phyloP scores from a whole-genome alignment of 148 eudicot genomes.

The Oxyria digyna region DNA sequence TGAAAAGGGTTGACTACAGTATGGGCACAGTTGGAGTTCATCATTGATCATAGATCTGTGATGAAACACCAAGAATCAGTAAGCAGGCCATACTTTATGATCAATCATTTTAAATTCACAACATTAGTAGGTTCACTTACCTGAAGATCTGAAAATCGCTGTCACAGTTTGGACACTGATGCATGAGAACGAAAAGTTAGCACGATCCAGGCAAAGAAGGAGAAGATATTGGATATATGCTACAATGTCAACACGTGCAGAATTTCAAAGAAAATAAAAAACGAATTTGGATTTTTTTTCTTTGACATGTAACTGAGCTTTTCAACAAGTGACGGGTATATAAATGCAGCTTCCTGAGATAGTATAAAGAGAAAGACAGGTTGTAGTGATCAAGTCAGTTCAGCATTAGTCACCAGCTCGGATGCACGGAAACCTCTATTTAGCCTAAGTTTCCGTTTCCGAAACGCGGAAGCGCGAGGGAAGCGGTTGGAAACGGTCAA shows the following conservation, averaged over 20 bases:
- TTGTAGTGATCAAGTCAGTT: background rate
- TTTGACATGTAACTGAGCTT: background rate
- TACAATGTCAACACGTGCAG: background rate
- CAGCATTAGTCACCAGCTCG: background rate
- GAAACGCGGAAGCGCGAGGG: too few relatives aligned
- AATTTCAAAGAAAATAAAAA: background rate
- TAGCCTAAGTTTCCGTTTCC: too few relatives aligned
- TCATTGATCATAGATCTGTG: conserved; percentile 63
- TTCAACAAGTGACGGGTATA: background rate
- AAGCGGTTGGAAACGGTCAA: too few relatives aligned
- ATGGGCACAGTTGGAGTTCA: conserved; percentile 73
- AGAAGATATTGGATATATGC: background rate
- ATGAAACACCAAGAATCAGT: conserved; percentile 12
- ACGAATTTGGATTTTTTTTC: background rate
- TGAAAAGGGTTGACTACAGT: conserved; percentile 82
- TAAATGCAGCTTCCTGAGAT: background rate
- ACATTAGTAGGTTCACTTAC: conserved; percentile 28
- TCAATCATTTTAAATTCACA: background rate
- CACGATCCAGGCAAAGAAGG: background rate
- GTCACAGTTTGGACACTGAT: conserved; percentile 93
- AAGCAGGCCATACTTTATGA: background rate
- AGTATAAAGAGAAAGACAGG: background rate
- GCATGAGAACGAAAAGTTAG: conserved; percentile 5
- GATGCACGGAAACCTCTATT: too few relatives aligned
- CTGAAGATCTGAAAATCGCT: conserved; percentile 73